A percentile compares a stretch with the other conserved stretches of the same genome.
phyloP scores from a whole-genome alignment of 208 protist species.

The Trypanosoma congolense region DNA sequence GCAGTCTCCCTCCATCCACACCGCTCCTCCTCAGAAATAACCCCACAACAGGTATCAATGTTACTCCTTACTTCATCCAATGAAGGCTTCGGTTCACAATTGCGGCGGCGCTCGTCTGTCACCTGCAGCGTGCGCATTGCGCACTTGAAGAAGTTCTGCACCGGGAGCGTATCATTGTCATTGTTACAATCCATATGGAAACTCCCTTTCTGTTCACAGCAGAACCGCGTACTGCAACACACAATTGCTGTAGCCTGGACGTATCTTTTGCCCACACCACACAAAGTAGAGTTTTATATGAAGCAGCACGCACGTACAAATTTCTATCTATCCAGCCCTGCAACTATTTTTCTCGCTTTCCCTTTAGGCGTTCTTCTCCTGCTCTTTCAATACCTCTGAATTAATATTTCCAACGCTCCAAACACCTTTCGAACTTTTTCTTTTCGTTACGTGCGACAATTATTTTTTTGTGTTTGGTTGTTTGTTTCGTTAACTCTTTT shows the following conservation, averaged over 20 bases:
- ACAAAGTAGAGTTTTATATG: no score
- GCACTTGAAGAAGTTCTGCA: slow-evolving; percentile 64
- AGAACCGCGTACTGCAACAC: no score
- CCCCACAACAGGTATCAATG: background rate
- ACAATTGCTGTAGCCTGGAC: no score
- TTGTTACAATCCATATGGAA: slow-evolving; percentile 8
- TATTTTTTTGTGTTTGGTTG: slow-evolving; percentile 32
- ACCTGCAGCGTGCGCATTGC: slow-evolving; percentile 29
- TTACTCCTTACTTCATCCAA: background rate
- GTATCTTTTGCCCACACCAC: no score
- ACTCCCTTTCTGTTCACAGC: no score
- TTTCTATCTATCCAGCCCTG: no score
- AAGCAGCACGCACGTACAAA: no score
- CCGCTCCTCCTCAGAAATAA: slow-evolving; percentile 18
- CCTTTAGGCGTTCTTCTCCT: no score
- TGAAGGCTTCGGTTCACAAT: background rate
- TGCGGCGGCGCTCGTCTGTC: slow-evolving; percentile 6
- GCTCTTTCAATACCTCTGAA: no score
- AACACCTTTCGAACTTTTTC: background rate
- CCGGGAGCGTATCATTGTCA: slow-evolving; percentile 48
- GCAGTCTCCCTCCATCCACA: slow-evolving; percentile 65
- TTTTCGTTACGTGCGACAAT: background rate
- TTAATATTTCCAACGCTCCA: no score
- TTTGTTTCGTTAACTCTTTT: background rate
- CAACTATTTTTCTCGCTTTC: no score